Base-by-base conservation (phyloP, 2,329 filamentous ascomycete species). In the Penicillium sp. region DNA sequence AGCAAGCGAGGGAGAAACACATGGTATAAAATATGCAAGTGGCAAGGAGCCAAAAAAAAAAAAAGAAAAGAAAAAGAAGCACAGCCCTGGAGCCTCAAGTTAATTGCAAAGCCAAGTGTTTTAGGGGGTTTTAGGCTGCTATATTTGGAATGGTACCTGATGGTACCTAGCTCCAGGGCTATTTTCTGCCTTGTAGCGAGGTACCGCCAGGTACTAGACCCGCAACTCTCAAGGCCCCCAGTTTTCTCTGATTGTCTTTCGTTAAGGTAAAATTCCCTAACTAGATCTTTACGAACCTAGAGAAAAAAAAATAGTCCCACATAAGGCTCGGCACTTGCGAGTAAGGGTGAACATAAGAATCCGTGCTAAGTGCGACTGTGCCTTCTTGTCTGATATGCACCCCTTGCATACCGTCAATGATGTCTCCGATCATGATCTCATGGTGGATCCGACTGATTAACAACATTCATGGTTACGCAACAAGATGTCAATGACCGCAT, bases 41-140 rank as follows among this genome's bases (percentile, higher is more conserved):
- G 25, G 31, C 36, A 48, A 48, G 21, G 41, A 36, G 11, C 10
- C 0, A 29, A 31, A 13, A 31, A 33, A 13, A 15, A 16, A 31
- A 40, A 39, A 33, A 4, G 4, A 16, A 34, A 34, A 19, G 15
- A 15, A 19, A 36, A 49, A 52, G 23, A 55, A 52, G 19, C 40
- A 50, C 45, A 53, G 40, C 55, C 50, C 19, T 38, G 13, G 27
- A 52, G 41, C 38, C 41, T 57, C 53, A 34, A 34, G 29, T 55
- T 59, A 59, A 56, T 19, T 53, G 23, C 16, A 49, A 54, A 62
- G 61, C 61, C 61, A 61, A 60, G 58, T 55, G 48, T 58, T 58
- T 64, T 65, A 63, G 60, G 50, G 46, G 55, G 13, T 11, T 21
- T 10, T 31, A n/a, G 15, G 40, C 43, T 21, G 52, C 59, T 52